Conservation (phyloP, 352 stramenopile species). For the Pythium periplocum region DNA sequence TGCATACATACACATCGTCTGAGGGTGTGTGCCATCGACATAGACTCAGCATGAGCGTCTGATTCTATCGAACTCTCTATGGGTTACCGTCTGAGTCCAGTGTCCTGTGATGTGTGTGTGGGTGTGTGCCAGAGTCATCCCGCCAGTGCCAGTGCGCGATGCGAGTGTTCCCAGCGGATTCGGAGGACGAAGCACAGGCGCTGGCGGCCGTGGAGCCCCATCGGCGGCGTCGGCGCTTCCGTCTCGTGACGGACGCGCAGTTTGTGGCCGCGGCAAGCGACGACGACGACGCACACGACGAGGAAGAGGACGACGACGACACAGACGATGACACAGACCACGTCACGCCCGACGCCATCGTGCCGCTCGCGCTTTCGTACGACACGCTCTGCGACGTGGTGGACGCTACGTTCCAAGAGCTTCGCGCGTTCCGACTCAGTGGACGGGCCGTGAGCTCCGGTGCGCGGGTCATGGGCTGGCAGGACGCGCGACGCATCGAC, state of each 20-base stretch:
- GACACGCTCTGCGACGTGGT: conserved; percentile 21
- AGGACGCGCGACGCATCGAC: conserved; percentile 53
- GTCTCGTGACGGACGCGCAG: conserved; percentile 2
- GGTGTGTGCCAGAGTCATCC: too few relatives aligned
- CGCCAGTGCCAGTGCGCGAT: conserved; percentile 6
- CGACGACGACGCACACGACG: conserved; percentile 7
- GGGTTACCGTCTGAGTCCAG: too few relatives aligned
- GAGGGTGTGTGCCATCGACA: too few relatives aligned
- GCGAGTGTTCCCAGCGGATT: conserved; percentile 19
- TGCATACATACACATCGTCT: too few relatives aligned
- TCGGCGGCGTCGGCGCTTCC: conserved; percentile 6
- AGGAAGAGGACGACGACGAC: not conserved
- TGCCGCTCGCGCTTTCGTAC: conserved; percentile 12
- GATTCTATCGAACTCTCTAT: too few relatives aligned
- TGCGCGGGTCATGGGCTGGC: conserved; percentile 55
- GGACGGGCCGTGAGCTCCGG: conserved; percentile 38
- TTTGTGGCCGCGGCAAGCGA: not conserved
- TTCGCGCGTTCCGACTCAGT: conserved; percentile 48
- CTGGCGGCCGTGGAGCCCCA: not conserved
- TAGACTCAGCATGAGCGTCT: too few relatives aligned
- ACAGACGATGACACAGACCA: not conserved
- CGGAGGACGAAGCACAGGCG: conserved; percentile 16
- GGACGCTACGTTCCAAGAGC: conserved; percentile 51
- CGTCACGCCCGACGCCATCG: conserved; percentile 4
- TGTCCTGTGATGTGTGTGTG: too few relatives aligned